Evolutionary conservation across 2,329 filamentous ascomycete species (phyloP).

Genomic region (Calonectria multiphialidica): DNA sequence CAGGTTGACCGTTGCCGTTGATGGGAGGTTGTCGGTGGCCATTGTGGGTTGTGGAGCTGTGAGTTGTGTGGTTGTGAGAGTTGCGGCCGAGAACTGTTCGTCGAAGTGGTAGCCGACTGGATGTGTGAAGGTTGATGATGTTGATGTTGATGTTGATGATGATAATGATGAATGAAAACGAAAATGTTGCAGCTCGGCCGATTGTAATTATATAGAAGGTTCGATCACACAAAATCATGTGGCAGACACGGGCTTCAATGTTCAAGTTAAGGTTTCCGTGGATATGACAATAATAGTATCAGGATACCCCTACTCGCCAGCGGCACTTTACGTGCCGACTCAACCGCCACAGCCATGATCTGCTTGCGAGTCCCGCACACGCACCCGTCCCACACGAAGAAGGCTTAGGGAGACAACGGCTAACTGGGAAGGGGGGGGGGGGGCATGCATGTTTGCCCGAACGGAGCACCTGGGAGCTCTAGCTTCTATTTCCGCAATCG

Average conservation of each 20-base stretch:
- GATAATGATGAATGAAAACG: not conserved
- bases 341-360: slow-evolving; percentile 2
- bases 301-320: not conserved
- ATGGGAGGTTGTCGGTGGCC: not conserved
- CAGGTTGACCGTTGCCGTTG: slow-evolving; percentile 18
- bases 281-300: slow-evolving; percentile 11
- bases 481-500: not conserved
- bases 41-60: too few relatives aligned
- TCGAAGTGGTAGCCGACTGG: not conserved
- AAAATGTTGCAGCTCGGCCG: not conserved
- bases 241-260: not conserved
- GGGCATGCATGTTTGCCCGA: not conserved
- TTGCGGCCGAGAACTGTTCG: not conserved
- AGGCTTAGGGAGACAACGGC: not conserved
- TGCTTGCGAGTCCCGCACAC: not conserved
- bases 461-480: not conserved
- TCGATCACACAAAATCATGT: not conserved
- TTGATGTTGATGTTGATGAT: not conserved
- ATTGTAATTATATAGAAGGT: slow-evolving; percentile 4
- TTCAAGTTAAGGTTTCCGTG: not conserved
- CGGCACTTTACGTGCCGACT: not conserved
- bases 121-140: not conserved
- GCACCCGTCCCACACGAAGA: not conserved
- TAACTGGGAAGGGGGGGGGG: not conserved
- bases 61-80: not conserved